Evolutionary conservation across 306 rosid species (phyloP).

Genomic region (Cucumis hystrix): DNA sequence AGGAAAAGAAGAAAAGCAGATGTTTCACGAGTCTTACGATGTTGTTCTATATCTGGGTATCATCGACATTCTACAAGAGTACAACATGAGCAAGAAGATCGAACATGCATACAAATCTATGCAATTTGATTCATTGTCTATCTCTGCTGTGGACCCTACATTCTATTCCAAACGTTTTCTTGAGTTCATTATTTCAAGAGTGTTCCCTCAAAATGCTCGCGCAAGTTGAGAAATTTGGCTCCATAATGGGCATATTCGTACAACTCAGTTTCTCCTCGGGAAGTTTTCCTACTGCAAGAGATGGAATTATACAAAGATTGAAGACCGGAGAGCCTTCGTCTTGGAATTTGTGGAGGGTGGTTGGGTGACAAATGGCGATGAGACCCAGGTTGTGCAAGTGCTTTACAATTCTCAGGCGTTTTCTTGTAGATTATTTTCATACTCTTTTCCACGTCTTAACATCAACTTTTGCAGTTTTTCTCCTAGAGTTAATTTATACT

Average conservation of each 20-base stretch:
- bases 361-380: neutral
- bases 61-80: conserved; percentile 88
- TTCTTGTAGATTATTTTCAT: neutral
- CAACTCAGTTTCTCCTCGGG: neutral
- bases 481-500: neutral
- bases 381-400: neutral
- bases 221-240: conserved; percentile 20
- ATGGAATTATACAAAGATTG: neutral
- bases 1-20: conserved; percentile 45
- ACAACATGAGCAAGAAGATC: conserved; percentile 81
- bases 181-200: conserved; percentile 63
- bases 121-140: conserved; percentile 81
- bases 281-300: neutral
- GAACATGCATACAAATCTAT: conserved; percentile 83
- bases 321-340: neutral
- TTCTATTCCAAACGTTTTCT: conserved; percentile 93
- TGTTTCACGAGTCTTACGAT: conserved; percentile 66
- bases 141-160: conserved; percentile 87
- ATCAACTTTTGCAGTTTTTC: neutral
- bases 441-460: neutral
- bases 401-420: neutral
- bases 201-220: conserved; percentile 52
- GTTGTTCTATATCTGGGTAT: conserved; percentile 91
- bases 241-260: neutral
- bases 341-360: neutral